phyloP scores from a whole-genome alignment of 176 grass and related monocot genomes.

The Oryza glumipatula region DNA sequence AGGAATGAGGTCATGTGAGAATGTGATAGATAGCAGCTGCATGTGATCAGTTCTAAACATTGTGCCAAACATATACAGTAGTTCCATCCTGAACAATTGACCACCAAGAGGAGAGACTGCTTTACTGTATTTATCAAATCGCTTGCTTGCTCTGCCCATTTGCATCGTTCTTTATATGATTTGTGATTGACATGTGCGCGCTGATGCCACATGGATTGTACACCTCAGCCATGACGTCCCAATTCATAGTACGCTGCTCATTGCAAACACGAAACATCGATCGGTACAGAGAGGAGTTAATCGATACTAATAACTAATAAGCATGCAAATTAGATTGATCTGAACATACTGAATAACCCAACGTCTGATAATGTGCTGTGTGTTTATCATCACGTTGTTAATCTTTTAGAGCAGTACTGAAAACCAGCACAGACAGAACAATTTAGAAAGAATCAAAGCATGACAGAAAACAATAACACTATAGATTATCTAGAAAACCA shows the following conservation, averaged over 20 bases:
- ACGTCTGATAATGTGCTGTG: not conserved
- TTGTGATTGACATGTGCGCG: constrained; percentile 30
- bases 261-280: not conserved
- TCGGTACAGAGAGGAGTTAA: not conserved
- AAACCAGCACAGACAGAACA: not conserved
- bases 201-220: not conserved
- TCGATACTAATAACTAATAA: not conserved
- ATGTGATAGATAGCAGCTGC: constrained; percentile 1
- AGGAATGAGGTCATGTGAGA: not conserved
- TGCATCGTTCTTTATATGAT: constrained; percentile 8
- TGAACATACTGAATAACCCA: not conserved
- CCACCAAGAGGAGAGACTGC: not conserved
- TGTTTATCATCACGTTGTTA: not conserved
- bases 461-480: no score
- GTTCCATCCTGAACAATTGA: constrained; percentile 30
- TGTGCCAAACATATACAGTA: not conserved
- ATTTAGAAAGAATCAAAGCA: no score
- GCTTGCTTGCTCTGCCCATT: not conserved
- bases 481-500: no score
- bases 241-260: not conserved
- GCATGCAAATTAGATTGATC: not conserved
- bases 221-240: not conserved
- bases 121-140: not conserved
- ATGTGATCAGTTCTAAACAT: constrained; percentile 12
- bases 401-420: not conserved